Conservation (phyloP, 2,329 filamentous ascomycete genomes). For the Calonectria multiphialidica region DNA sequence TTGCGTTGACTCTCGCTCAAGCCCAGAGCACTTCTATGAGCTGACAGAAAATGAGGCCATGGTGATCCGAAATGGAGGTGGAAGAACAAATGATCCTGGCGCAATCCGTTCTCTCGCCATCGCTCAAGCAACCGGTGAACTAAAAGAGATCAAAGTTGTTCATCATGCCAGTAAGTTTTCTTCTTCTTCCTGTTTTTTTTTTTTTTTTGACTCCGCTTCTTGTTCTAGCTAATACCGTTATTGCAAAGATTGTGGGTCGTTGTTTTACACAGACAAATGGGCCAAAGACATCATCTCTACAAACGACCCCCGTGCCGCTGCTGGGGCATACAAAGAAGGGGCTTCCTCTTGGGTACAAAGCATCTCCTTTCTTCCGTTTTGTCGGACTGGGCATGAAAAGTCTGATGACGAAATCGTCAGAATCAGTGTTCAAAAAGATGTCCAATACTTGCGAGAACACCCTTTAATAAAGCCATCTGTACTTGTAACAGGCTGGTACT, state of each 20-base stretch:
- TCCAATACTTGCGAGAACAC: neutral
- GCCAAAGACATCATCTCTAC: neutral
- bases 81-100: neutral
- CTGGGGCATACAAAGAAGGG: neutral
- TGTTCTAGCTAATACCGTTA: too few species aligned
- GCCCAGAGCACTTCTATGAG: neutral
- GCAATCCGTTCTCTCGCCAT: neutral
- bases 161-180: neutral
- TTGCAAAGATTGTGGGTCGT: neutral
- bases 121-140: neutral
- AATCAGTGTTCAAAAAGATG: neutral
- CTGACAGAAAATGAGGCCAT: neutral
- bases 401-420: neutral
- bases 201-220: too few species aligned
- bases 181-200: neutral
- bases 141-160: neutral
- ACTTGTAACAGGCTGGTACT: neutral
- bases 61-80: neutral
- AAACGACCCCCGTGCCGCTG: neutral
- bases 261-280: neutral
- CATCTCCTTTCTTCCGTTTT: neutral
- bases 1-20: neutral
- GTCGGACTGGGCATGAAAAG: neutral
- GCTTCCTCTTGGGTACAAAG: neutral
- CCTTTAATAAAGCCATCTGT: neutral